Evolutionary conservation across 805 yeast genomes (phyloP).

Genomic region (Pichia gijzeniarum): DNA sequence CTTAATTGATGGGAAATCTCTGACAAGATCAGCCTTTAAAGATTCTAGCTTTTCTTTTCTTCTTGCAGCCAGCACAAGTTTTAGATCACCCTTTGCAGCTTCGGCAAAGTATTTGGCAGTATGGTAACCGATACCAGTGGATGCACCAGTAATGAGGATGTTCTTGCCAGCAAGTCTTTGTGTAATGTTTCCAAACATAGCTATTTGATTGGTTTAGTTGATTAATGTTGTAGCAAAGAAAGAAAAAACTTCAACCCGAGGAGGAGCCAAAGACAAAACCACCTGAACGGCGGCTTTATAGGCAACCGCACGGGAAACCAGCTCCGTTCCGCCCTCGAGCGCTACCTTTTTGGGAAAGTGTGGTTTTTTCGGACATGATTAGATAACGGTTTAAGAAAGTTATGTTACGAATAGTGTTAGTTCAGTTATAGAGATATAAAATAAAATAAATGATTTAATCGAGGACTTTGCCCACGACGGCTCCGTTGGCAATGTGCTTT

Average conservation of each 20-base stretch:
- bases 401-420: no score
- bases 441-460: not conserved
- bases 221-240: no score
- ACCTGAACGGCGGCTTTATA: not conserved
- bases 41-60: conserved; percentile 40
- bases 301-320: conserved; percentile 3
- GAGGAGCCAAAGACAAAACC: no score
- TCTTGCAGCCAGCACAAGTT: conserved; percentile 47
- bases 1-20: conserved; percentile 30
- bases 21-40: conserved; percentile 33
- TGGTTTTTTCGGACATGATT: not conserved
- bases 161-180: conserved; percentile 75
- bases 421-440: not conserved
- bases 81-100: conserved; percentile 45
- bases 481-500: conserved; percentile 40
- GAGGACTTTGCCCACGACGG: conserved; percentile 46
- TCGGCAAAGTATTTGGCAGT: conserved; percentile 84
- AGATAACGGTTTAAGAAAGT: not conserved
- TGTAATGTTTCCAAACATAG: conserved; percentile 48
- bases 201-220: not conserved
- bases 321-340: conserved; percentile 1
- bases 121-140: conserved; percentile 91
- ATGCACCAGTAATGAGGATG: conserved; percentile 90
- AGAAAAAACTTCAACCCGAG: no score
- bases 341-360: not conserved